Percentiles rank a stretch among this genome's conserved stretches.
Evolutionary conservation across 2,329 filamentous ascomycete species (phyloP).

Genomic region (Ophiocordyceps camponoti-leonardi): DNA sequence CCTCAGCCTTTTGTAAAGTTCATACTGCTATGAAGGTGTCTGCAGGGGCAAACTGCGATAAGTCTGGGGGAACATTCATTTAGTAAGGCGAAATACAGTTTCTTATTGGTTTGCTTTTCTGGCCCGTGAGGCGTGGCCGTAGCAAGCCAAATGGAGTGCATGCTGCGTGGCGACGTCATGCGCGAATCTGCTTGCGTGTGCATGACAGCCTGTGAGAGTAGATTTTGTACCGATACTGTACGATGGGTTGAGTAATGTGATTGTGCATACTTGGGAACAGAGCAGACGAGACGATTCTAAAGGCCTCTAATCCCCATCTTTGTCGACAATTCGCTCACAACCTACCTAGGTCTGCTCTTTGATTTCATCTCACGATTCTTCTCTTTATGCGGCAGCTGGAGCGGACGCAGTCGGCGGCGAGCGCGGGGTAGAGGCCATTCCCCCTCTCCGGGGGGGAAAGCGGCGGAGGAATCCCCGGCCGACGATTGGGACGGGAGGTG

Average conservation of each 20-base stretch:
- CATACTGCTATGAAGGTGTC: background rate
- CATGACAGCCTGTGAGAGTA: too few species aligned
- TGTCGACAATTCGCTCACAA: too few species aligned
- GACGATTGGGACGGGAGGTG: conserved; percentile 54
- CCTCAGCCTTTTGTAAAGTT: background rate
- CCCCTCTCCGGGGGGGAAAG: too few species aligned
- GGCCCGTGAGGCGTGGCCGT: background rate
- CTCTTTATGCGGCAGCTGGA: conserved; percentile 14
- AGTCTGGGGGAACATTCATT: background rate
- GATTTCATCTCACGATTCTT: too few species aligned
- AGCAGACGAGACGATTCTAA: too few species aligned
- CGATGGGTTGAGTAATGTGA: too few species aligned
- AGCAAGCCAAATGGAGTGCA: background rate
- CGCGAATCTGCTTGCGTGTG: background rate
- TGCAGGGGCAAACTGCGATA: background rate
- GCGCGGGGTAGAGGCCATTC: background rate
- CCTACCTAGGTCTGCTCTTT: too few species aligned
- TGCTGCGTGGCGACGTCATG: background rate
- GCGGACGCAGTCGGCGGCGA: conserved; percentile 5
- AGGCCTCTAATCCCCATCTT: too few species aligned
- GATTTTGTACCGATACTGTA: too few species aligned
- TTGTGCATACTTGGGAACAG: too few species aligned
- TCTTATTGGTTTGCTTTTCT: background rate
- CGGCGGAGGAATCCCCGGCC: conserved; percentile 23
- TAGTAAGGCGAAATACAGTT: background rate